phyloP scores from a whole-genome alignment of 441 rosid species.

The Syzygium syzygioides region DNA sequence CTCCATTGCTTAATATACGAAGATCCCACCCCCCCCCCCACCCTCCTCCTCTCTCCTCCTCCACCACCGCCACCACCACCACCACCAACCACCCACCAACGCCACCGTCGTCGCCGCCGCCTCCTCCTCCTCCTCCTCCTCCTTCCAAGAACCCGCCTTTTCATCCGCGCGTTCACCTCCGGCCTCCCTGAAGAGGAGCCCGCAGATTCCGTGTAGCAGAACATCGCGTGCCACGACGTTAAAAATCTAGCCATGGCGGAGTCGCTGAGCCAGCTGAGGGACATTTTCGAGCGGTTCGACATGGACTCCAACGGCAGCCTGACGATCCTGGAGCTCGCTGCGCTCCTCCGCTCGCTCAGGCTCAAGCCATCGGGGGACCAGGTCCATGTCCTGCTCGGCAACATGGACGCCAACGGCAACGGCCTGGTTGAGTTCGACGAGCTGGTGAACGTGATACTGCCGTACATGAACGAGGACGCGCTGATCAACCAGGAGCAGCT shows the following conservation, averaged over 20 bases:
- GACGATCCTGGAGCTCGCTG: slow-evolving; percentile 63
- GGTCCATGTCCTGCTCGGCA: slow-evolving; percentile 40
- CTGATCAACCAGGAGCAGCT: slow-evolving; percentile 48
- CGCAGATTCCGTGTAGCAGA: neutral
- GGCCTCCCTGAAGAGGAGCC: neutral
- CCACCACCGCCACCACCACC: rapidly evolving
- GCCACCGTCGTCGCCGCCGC: neutral
- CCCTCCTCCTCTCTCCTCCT: neutral
- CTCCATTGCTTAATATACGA: neutral
- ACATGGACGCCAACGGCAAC: slow-evolving; percentile 59
- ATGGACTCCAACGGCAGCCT: slow-evolving; percentile 73
- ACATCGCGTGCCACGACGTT: neutral
- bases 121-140: neutral
- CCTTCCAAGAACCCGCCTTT: neutral
- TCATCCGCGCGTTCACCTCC: neutral
- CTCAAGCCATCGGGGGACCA: slow-evolving; percentile 68
- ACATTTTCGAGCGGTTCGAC: slow-evolving; percentile 57
- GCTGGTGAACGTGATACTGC: slow-evolving; percentile 39
- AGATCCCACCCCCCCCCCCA: neutral
- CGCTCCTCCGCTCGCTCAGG: slow-evolving; percentile 56
- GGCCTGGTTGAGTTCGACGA: slow-evolving; percentile 67
- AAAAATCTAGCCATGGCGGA: slow-evolving; percentile 11
- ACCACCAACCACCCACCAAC: neutral
- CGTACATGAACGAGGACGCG: slow-evolving; percentile 38
- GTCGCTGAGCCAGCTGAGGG: slow-evolving; percentile 50